Evolutionary conservation across 1,139 yeast genomes (phyloP), one percentile per base, ranked within the genome.

Genomic region (Yamadazyma songkhlaensis): DNA sequence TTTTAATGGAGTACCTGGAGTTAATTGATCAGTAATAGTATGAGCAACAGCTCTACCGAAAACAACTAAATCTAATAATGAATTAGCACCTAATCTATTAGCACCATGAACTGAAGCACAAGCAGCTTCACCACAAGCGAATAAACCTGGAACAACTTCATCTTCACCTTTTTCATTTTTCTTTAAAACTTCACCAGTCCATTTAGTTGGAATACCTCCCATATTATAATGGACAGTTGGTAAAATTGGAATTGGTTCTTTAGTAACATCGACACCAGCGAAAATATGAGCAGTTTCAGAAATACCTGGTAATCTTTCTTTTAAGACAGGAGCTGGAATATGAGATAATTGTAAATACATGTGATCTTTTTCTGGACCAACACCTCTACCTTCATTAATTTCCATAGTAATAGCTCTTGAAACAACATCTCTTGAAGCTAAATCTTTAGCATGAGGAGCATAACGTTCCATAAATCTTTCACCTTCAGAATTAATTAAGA

Each of bases 91-190:
- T 55, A 92, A 79, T 77, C 98, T 87, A 78, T 92, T 92, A 48
- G 98, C 98, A 71, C 98, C 98, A 63, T 92, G 98, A 42, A 92
- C 98, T 30, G 97, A 89, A 48, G 95, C 97, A 77, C 97, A 90
- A 35, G 97, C 98, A 48, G 95, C 92, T 74, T 92, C 98, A 77
- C 98, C 98, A 75, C 97, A 89, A 20, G 98, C 97, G 64, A 80
- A 79, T 56, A 92, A 77, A 57, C 98, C 98, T 55, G 95, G 95
- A 46, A 92, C 95, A 53, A 86, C 79, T 60, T 77, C 81, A 63
- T 92, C 98, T 57, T 90, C 81, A 56, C 98, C 98, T 52, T 85
- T 78, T 57, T 79, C 89, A 60, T 84, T 87, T 56, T 84, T 64
- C 41, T 88, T 88, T 52, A 92, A 67, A 36, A 81, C 97, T 72